Base-by-base conservation (phyloP, 2,329 filamentous ascomycete species). In the Neurospora sp. region DNA sequence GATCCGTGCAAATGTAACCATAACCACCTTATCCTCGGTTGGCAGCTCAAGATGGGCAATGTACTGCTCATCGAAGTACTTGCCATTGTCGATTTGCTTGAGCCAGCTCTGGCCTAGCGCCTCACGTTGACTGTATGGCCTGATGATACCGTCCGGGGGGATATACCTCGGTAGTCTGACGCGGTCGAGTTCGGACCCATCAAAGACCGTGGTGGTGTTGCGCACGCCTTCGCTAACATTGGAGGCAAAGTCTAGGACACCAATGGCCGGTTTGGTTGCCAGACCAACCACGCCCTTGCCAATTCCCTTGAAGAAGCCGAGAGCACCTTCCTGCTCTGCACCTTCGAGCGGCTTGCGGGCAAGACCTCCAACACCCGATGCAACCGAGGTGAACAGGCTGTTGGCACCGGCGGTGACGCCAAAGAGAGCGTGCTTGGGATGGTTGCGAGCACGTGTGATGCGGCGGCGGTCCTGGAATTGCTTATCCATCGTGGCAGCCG, bases 161-260 rank as follows among this genome's bases (percentile, higher is more conserved):
- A 99, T 93, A 82, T 97, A 97, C 19, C 96, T 91, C 6, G 94
- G 92, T 68, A 97, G 87, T n/a, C 96, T 92, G 33, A 97, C 93
- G 67, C 96, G 93, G 76, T 99, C 96, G 6, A 99, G 89, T 68
- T 96, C 96, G 71, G 95, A 91, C 36, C 92, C 92, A 77, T 99
- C 96, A 79, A 99, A 99, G 23, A 99, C 96, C 0, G 96, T 99
- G 0, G 96, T 99, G 0, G 96, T 99, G 82, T 99, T 99, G 77
- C 96, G 93, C 69, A 99, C 97, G 68, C 96, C 96, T 81, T 99
- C 96, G 36, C 93, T 95, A 74, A 99, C 91, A 79, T 97, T 98
- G 77, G 93, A 97, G 0, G 96, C 96, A 77, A 99, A 90, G 81
- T 99, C 96, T 74, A 99, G 93, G 28, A 97, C 93, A 69, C 96